Base-by-base conservation (phyloP, 179 eudicot genomes). In the Beta corolliflora region DNA sequence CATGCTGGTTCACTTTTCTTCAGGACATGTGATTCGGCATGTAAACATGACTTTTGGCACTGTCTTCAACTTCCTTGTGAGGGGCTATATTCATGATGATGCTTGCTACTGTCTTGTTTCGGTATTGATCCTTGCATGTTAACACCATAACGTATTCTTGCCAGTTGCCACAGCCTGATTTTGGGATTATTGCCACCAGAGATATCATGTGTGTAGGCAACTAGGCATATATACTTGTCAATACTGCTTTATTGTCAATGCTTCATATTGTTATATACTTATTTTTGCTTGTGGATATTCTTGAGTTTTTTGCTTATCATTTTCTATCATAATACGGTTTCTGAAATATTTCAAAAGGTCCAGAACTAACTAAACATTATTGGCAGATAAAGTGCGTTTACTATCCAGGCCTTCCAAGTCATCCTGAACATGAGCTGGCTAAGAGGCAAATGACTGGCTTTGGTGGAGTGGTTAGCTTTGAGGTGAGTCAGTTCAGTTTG, bases 391-490 rank as follows among this genome's bases (percentile, higher is more conserved):
- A 84, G 78, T 90, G 73, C 45, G 99, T 96, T 77, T 93, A 96
- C 81, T 94, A 96, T 86, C 99, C 98, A 71, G 99, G 97, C 81
- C 87, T 96, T 91, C 85, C 87, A 82, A 94, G 99, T 90, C 99
- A 96, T 85, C 99, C 97, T 31, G 99, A 94, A 81, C 94, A 96
- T 76, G 83, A 93, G 74, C 83, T 96, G 76, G 98, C 99, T 79
- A 93, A 90, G 88, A 80, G 76, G 70, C 98, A 96, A 88, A 94
- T 96, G 99, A 88, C 87, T 82, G 98, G 99, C 81, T 96, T 91
- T 87, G 99, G 98, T 71, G 99, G 99, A 73, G 98, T 96, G 65
- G 99, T 94, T 79, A 96, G 99, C 81, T 96, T 96, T 91, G 99
- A 96, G 97, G 99, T 93, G 77, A 77, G 94, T 88, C 72, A 0